Base-by-base conservation (phyloP, 441 rosid species). In the Eruca vesicaria region DNA sequence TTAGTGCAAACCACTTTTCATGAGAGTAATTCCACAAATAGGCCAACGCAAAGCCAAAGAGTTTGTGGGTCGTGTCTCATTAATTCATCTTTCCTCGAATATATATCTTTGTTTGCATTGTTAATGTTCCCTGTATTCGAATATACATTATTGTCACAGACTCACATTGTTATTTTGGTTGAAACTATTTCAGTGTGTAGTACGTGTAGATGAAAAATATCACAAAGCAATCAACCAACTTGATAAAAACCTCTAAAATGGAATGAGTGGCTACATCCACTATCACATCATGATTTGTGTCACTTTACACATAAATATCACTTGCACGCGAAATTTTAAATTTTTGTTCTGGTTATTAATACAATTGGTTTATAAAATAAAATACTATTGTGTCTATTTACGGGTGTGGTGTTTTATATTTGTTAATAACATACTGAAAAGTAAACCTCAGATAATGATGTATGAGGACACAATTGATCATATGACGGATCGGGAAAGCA, bases 1-100 rank as follows among this genome's bases (percentile, higher is more conserved):
- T 63, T 56, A 45, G 79, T 76, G 60, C 75, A 70, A 70, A 32
- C 75, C 53, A 69, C 71, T 70, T 76, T 76, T 20, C 41, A 64
- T 19, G 62, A 69, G 62, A 70, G 70, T 70, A 21, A 76, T 56
- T 70, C 76, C 62, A 48, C 66, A 76, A 64, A 64, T 57, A 64
- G 60, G 58, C 36, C 31, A 56, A 76, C 60, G 66, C 41, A 53
- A 69, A 76, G 45, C 31, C 41, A 21, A 41, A 41, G 59, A 53
- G 55, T 29, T n/a, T 63, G 70, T 61, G 71, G 61, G 61, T 70
- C 71, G 64, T 64, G 71, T 71, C 66, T 76, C 63, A 57, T 18
- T 69, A 20, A 7, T 62, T 19, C 20, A 38, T 53, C 26, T 57
- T 66, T 73, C 57, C 38, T 72, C n/a, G n/a, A n/a, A 36, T 31